Evolutionary conservation across 2,329 filamentous ascomycete genomes (phyloP).

Genomic region (Ophiocordyceps camponoti-saundersi): DNA sequence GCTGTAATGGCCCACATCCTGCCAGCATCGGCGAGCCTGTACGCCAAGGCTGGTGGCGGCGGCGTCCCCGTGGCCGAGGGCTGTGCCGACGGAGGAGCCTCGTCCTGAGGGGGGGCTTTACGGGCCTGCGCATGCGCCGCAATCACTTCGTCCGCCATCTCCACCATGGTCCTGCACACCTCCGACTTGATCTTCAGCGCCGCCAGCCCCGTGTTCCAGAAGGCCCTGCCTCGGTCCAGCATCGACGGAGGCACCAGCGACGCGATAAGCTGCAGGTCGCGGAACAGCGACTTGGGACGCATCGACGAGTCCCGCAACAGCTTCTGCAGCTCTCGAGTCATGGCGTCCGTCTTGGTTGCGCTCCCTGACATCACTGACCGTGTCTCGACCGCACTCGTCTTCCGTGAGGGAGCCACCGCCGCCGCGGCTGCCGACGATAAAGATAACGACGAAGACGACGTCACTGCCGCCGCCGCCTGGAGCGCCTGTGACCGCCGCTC

Average conservation of each 20-base stretch:
- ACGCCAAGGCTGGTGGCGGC: constrained; percentile 37
- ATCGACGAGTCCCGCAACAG: constrained; percentile 52
- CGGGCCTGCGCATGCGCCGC: constrained; percentile 48
- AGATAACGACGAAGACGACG: neutral
- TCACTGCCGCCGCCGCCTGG: constrained; percentile 12
- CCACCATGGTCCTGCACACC: constrained; percentile 63
- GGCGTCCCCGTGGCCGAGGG: constrained; percentile 23
- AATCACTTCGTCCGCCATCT: constrained; percentile 38
- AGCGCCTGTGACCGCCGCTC: constrained; percentile 43
- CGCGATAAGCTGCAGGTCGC: constrained; percentile 61
- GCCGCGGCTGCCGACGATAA: constrained; percentile 4
- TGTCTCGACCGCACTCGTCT: constrained; percentile 28
- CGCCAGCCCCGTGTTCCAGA: constrained; percentile 78
- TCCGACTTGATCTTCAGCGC: constrained; percentile 80
- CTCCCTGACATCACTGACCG: constrained; percentile 30
- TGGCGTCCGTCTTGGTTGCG: constrained; percentile 41
- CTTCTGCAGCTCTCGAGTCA: constrained; percentile 48
- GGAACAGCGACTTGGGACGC: constrained; percentile 65
- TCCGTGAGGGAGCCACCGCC: constrained; percentile 14
- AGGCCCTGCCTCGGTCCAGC: constrained; percentile 57
- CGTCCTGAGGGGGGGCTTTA: constrained; percentile 20
- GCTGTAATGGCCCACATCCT: constrained; percentile 87
- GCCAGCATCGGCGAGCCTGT: constrained; percentile 65
- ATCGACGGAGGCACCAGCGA: constrained; percentile 44
- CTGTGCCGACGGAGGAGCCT: constrained; percentile 11